Evolutionary conservation across 441 rosid species (phyloP).

Genomic region (Gossypium davidsonii): DNA sequence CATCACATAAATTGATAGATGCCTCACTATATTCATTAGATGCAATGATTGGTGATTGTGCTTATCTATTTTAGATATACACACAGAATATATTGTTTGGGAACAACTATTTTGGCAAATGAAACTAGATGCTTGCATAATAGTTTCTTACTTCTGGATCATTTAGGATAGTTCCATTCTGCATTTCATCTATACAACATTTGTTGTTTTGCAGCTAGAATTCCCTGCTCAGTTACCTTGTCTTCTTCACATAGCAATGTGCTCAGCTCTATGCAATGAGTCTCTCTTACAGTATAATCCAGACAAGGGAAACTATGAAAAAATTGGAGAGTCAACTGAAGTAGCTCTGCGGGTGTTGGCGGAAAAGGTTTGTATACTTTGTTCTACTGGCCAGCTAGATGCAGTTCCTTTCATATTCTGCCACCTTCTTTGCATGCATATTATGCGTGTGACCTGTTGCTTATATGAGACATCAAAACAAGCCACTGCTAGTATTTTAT

Average conservation of each 20-base stretch:
- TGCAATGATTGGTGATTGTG: constrained; percentile 1
- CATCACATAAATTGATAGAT: constrained; percentile 1
- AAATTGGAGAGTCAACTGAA: constrained; percentile 99
- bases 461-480: neutral
- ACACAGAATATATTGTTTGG: neutral
- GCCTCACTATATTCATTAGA: neutral
- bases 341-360: constrained; percentile 93
- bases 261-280: constrained; percentile 96
- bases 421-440: neutral
- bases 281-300: constrained; percentile 95
- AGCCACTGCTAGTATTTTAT: constrained; percentile 1
- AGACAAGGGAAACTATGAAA: constrained; percentile 83
- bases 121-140: neutral
- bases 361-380: constrained; percentile 69
- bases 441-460: neutral
- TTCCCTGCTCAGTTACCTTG: constrained; percentile 89
- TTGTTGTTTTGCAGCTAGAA: constrained; percentile 64
- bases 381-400: neutral
- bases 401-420: neutral
- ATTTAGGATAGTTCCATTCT: constrained; percentile 8
- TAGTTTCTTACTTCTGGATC: neutral
- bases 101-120: neutral
- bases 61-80: neutral
- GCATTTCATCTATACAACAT: constrained; percentile 17
- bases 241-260: constrained; percentile 91